These are phyloP conservation scores for Botrytis byssoidea DNA, from an alignment of 2,329 filamentous ascomycete genomes.

Conservation along the genomic window DNA sequence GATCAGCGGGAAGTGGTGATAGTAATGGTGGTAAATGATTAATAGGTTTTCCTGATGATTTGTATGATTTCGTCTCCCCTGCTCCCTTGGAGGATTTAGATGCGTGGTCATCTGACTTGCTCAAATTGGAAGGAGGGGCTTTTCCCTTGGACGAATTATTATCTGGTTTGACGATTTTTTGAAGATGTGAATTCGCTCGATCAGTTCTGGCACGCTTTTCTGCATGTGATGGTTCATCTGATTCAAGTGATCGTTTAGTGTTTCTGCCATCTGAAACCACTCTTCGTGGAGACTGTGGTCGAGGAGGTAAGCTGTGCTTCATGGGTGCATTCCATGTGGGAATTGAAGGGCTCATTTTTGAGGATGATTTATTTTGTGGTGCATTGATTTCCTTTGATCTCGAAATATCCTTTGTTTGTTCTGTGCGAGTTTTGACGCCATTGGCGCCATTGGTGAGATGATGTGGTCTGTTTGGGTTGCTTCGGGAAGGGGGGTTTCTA, in stretches of 20 bases:
- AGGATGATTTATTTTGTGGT: constrained; percentile 12
- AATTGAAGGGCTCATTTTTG: constrained; percentile 12
- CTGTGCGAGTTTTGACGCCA: constrained; percentile 15
- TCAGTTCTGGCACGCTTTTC: constrained; percentile 37
- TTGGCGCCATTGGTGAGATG: constrained; percentile 38
- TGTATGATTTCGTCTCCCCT: constrained; percentile 7
- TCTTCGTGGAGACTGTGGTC: constrained; percentile 32
- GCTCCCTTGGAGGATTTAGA: constrained; percentile 24
- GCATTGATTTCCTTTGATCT: constrained; percentile 15
- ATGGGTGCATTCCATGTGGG: constrained; percentile 22
- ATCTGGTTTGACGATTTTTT: constrained; percentile 27
- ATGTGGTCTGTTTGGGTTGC: constrained; percentile 53
- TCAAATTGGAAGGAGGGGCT: constrained; percentile 25
- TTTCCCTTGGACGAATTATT: constrained; percentile 25
- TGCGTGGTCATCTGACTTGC: constrained; percentile 26
- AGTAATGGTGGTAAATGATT: constrained; percentile 22
- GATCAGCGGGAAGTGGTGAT: constrained; percentile 20
- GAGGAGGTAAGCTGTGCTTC: constrained; percentile 35
- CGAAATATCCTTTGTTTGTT: neutral
- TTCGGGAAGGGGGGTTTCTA: constrained; percentile 24
- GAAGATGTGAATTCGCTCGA: constrained; percentile 21
- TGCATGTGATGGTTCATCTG: constrained; percentile 28
- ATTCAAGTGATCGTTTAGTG: constrained; percentile 36
- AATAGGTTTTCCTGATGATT: constrained; percentile 12
- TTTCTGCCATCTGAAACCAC: constrained; percentile 25